Base-by-base conservation (phyloP, 2,329 filamentous ascomycete species). In the Penicillium verrucosum region DNA sequence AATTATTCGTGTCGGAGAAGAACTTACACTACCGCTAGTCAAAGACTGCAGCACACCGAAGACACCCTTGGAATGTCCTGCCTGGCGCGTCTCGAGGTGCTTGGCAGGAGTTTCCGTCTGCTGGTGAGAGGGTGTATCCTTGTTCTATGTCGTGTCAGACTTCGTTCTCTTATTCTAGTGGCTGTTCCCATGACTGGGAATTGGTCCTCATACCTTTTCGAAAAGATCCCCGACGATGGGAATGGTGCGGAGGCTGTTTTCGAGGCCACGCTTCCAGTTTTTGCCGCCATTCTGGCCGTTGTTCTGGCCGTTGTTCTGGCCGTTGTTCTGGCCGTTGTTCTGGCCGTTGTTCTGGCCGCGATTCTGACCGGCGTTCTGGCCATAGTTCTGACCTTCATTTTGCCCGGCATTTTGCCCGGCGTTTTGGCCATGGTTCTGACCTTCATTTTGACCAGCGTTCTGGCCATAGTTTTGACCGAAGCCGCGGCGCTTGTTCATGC, bases 21-120 rank as follows among this genome's bases (percentile, higher is more conserved):
- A n/a, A 58, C 57, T 44, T 54, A 65, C 62, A 21, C 42, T 8
- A 21, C 62, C 57, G 23, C 43, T 59, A 11, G 61, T 65, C 11
- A 65, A 40, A 2, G 41, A 30, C 21, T 59, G 18, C 30, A 65
- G n/a, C 3, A 63, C 12, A 8, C 51, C 42, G 11, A 50, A 48
- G 29, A 62, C 3, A 2, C 60, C 58, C 18, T 56, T 38, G n/a
- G 36, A 2, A 10, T 42, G 40, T 25, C 52, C 52, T 0, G 25
- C 44, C 23, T 51, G 14, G 16, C 58, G 54, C 14, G 34, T 51
- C 23, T 44, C 27, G 32, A 56, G 14, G 7, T 51, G 32, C 41
- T 56, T 51, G 5, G 53, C 46, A 16, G 53, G 53, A 2, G 18
- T 36, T 16, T 51, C 47, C 8, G 14, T 51, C 34, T 50, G 23